These are phyloP conservation scores for Rhodotorula babjevae DNA, from an alignment of 768 basidiomycete genomes.

Conservation along the genomic window DNA sequence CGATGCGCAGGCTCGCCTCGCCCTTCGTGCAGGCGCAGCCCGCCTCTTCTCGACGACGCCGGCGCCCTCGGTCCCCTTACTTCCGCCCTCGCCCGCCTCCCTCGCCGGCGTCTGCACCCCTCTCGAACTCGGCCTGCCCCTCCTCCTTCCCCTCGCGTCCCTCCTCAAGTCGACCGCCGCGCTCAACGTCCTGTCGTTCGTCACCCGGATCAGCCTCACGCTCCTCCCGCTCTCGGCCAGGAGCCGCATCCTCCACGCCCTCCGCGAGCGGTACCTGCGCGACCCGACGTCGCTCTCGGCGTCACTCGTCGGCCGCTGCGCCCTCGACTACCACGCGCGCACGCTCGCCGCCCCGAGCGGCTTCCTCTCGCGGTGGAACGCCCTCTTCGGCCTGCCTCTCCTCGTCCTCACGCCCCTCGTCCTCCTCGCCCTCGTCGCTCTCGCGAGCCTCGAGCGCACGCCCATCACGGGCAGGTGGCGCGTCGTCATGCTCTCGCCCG, in stretches of 20 bases:
- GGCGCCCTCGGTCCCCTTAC: neutral
- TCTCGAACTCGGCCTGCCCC: slow-evolving; percentile 13
- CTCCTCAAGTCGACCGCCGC: slow-evolving; percentile 34
- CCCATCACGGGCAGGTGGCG: slow-evolving; percentile 40
- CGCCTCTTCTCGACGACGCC: slow-evolving; percentile 14
- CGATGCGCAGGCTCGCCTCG: neutral
- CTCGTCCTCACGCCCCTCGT: slow-evolving; percentile 36
- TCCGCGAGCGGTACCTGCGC: slow-evolving; percentile 31
- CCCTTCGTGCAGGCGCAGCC: neutral
- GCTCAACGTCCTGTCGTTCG: slow-evolving; percentile 22
- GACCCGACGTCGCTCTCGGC: slow-evolving; percentile 29
- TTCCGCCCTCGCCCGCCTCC: neutral
- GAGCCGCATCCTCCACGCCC: slow-evolving; percentile 15
- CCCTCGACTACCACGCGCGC: neutral
- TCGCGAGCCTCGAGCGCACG: slow-evolving; percentile 34
- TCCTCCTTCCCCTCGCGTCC: slow-evolving; percentile 28
- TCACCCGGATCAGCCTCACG: slow-evolving; percentile 32
- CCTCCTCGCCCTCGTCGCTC: slow-evolving; percentile 32
- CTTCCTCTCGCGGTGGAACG: slow-evolving; percentile 28
- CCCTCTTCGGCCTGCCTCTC: slow-evolving; percentile 17
- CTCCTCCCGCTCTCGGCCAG: slow-evolving; percentile 37
- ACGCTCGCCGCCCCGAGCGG: slow-evolving; percentile 12
- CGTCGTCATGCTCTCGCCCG: slow-evolving; percentile 37
- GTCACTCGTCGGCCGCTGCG: slow-evolving; percentile 6
- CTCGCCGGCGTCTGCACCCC: neutral